phyloP scores from a whole-genome alignment of 2,329 filamentous ascomycete genomes.

The Pseudogymnoascus sp. region DNA sequence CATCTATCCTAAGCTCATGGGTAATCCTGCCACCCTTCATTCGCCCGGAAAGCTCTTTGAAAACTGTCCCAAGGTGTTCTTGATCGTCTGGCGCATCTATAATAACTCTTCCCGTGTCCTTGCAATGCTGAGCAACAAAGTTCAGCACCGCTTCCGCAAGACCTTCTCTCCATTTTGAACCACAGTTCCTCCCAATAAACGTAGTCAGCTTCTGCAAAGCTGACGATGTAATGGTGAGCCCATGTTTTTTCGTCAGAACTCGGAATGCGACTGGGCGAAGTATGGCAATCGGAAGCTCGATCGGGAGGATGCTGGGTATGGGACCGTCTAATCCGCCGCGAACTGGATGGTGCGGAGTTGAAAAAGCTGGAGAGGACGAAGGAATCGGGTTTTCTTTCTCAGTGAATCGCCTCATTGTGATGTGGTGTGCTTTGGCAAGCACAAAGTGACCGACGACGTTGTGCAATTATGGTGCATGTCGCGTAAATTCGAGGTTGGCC shows the following conservation, averaged over 20 bases:
- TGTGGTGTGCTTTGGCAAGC: background rate
- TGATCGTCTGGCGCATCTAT: constrained; percentile 58
- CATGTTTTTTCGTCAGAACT: constrained; percentile 96
- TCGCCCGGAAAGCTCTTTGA: constrained; percentile 75
- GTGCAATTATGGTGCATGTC: constrained; percentile 6
- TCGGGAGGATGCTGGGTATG: constrained; percentile 60
- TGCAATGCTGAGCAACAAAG: constrained; percentile 87
- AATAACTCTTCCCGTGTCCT: constrained; percentile 80
- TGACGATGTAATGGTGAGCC: constrained; percentile 80
- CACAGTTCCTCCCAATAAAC: constrained; percentile 90
- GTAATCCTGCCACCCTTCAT: constrained; percentile 78
- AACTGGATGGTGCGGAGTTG: constrained; percentile 74
- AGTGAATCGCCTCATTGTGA: background rate
- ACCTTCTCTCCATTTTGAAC: constrained; percentile 91
- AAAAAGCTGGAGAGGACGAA: constrained; percentile 86
- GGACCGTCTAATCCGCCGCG: constrained; percentile 43
- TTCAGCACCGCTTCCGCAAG: constrained; percentile 87
- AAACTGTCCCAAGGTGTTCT: constrained; percentile 62
- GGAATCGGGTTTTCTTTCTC: constrained; percentile 52
- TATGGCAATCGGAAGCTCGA: constrained; percentile 79
- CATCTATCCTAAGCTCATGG: constrained; percentile 37
- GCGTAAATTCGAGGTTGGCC: constrained; percentile 4
- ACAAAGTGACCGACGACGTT: background rate
- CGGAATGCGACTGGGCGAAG: constrained; percentile 86
- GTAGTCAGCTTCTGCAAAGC: constrained; percentile 76